Evolutionary conservation across 441 rosid species (phyloP), one percentile per base, ranked within the genome.

Genomic region (Brassica balearica): DNA sequence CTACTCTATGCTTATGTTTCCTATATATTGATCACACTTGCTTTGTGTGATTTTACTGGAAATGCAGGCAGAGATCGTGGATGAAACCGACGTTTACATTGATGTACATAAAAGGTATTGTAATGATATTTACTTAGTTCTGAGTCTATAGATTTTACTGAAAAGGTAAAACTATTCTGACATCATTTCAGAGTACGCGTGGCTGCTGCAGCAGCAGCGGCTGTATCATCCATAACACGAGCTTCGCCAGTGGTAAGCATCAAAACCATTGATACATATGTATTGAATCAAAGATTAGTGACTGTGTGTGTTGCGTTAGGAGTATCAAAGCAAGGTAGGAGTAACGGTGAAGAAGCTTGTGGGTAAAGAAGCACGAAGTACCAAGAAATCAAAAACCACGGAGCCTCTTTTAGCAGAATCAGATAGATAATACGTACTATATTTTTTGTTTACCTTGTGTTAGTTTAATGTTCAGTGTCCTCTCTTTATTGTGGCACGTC

Each of bases 41-140:
- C 10, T 73, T 58, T 72, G 77, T 60, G 46, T 38, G 46, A 70
- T 75, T 78, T 62, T 58, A 20, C 74, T 60, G 38, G 6, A 69
- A 41, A 61, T 77, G 80, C 90, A 91, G 95, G 86, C 90, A 77
- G 93, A 91, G 72, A 91, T 91, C 27, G 93, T 91, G 8, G 95
- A 91, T 76, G 95, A 89, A 84, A 91, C 95, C 2, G 90, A 91
- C 76, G 92, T 85, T 38, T 91, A 88, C 73, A 70, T 91, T 22
- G 93, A 91, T 79, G 95, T 91, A 62, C 95, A 91, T 73, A 91
- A 84, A 84, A 87, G 93, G 95, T 91, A 87, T 11, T 12, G 43
- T 69, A 36, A 7, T 64, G 66, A 2, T 8, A 17, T 51, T 8
- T 72, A 8, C 10, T 77, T 9, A 2, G 20, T 66, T 73, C 51